phyloP scores from a whole-genome alignment of 805 yeast species.

The Yamadazyma scolyti region DNA sequence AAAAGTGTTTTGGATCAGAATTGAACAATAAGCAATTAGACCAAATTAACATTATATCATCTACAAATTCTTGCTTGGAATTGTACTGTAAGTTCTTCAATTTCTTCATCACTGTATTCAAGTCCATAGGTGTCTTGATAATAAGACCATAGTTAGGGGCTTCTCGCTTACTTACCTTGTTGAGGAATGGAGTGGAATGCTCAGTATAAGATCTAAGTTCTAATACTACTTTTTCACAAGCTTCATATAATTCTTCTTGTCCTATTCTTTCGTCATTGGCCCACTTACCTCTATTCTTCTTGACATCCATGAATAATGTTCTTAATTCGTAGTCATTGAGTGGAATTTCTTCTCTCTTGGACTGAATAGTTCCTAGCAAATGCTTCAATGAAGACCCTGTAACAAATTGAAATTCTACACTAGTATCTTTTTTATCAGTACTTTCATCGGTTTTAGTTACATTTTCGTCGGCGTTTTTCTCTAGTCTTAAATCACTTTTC shows the following conservation, averaged over 20 bases:
- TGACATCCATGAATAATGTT: slow-evolving; percentile 82
- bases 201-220: slow-evolving; percentile 91
- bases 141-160: slow-evolving; percentile 94
- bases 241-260: slow-evolving; percentile 96
- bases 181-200: slow-evolving; percentile 92
- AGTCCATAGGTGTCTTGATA: slow-evolving; percentile 93
- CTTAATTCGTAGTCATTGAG: slow-evolving; percentile 81
- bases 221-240: slow-evolving; percentile 90
- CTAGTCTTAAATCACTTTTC: slow-evolving; percentile 71
- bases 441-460: slow-evolving; percentile 9
- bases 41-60: slow-evolving; percentile 94
- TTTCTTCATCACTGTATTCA: slow-evolving; percentile 90
- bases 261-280: slow-evolving; percentile 93
- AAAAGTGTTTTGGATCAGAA: slow-evolving; percentile 89
- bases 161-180: slow-evolving; percentile 94
- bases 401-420: slow-evolving; percentile 35
- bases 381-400: slow-evolving; percentile 57
- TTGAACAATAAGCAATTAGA: slow-evolving; percentile 88
- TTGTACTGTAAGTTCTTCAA: slow-evolving; percentile 76
- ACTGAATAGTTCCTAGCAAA: slow-evolving; percentile 72
- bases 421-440: slow-evolving; percentile 13
- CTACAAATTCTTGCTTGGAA: slow-evolving; percentile 88
- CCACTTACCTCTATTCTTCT: slow-evolving; percentile 97
- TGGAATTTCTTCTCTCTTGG: slow-evolving; percentile 67
- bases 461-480: slow-evolving; percentile 16